Evolutionary conservation across 148 eudicot genomes (phyloP).

Genomic region (Rhododendron simsii): DNA sequence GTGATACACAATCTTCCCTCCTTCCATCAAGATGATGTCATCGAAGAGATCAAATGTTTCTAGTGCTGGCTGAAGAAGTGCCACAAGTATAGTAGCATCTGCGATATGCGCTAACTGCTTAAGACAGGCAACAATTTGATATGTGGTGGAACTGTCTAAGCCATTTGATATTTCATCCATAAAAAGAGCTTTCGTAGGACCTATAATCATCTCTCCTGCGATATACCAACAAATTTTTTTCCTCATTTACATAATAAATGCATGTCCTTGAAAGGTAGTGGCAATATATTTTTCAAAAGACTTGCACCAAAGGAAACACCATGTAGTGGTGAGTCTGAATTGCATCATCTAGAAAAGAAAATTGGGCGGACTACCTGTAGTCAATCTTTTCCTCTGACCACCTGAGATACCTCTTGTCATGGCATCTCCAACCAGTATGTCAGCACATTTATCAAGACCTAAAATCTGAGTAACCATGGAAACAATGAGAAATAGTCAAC

Average conservation of each 20-base stretch:
- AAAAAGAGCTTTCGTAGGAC: constrained; percentile 66
- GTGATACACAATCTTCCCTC: constrained; percentile 75
- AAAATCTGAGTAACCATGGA: constrained; percentile 45
- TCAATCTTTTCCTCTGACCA: constrained; percentile 80
- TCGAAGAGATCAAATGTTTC: constrained; percentile 78
- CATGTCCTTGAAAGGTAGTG: neutral
- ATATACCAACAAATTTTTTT: neutral
- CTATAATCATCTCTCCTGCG: constrained; percentile 85
- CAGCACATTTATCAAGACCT: constrained; percentile 76
- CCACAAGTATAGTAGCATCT: constrained; percentile 58
- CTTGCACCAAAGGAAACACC: neutral
- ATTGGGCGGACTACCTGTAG: constrained; percentile 42
- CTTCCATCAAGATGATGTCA: constrained; percentile 74
- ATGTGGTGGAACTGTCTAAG: constrained; percentile 83
- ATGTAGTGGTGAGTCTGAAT: neutral
- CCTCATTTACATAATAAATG: neutral
- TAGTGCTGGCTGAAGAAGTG: constrained; percentile 89
- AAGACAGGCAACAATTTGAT: constrained; percentile 62
- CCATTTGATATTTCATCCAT: constrained; percentile 97
- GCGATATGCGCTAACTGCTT: constrained; percentile 67
- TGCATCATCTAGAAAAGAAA: neutral
- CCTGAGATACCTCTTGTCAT: constrained; percentile 89
- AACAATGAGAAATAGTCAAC: constrained; percentile 5
- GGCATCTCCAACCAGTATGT: constrained; percentile 61
- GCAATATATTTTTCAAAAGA: neutral